These are phyloP conservation scores for Rhodotorula taiwanensis DNA, from an alignment of 768 basidiomycete species.

Conservation along the genomic window DNA sequence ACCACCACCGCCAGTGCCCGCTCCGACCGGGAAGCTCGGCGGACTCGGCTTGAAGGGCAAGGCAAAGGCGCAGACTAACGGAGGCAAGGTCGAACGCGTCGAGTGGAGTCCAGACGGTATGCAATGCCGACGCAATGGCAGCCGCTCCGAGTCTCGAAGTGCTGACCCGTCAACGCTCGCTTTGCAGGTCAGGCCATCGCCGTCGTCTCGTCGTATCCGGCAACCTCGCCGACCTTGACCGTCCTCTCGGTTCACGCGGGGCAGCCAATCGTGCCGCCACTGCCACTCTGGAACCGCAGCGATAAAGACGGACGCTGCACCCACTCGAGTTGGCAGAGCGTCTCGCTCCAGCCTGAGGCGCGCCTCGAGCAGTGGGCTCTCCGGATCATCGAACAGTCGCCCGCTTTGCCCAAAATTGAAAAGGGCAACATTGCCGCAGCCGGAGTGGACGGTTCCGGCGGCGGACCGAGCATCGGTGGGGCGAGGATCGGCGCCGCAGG, in stretches of 20 bases:
- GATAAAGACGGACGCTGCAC: neutral
- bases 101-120: neutral
- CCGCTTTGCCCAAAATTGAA: conserved; percentile 17
- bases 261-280: neutral
- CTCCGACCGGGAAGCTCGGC: neutral
- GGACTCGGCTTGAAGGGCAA: neutral
- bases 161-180: no score
- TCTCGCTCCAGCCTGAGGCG: neutral
- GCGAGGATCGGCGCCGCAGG: neutral
- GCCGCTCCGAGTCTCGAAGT: no score
- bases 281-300: neutral
- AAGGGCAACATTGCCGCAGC: conserved; percentile 6
- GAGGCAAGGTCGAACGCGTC: neutral
- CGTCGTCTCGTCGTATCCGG: conserved; percentile 1
- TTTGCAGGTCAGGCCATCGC: conserved; percentile 14
- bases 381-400: conserved; percentile 8
- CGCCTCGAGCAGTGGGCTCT: conserved; percentile 12
- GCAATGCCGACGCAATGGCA: no score
- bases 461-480: neutral
- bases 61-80: neutral
- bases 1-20: neutral
- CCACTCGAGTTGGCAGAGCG: conserved; percentile 16
- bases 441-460: neutral
- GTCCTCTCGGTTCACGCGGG: conserved; percentile 30
- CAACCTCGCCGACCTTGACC: conserved; percentile 4